These are phyloP conservation scores for Penicillium sp. DNA, from an alignment of 2,329 filamentous ascomycete genomes.

Conservation along the genomic window DNA sequence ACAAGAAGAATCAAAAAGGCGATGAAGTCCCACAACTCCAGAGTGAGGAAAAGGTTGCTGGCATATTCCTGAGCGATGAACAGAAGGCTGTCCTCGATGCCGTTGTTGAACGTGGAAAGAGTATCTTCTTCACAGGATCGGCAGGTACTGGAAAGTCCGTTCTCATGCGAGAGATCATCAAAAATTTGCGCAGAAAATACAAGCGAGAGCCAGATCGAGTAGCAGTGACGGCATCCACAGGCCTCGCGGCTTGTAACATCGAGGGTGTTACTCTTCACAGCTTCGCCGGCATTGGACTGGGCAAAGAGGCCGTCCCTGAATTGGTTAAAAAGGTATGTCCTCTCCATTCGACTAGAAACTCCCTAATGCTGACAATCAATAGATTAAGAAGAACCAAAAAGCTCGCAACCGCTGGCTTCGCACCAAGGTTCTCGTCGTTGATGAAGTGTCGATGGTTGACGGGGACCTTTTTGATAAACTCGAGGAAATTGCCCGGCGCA, in stretches of 20 bases:
- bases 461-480: slow-evolving; percentile 96
- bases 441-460: slow-evolving; percentile 98
- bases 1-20: slow-evolving; percentile 50
- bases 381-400: slow-evolving; percentile 80
- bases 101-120: slow-evolving; percentile 75
- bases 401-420: slow-evolving; percentile 84
- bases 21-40: slow-evolving; percentile 42
- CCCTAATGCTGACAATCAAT: slow-evolving; percentile 15
- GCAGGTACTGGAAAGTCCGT: slow-evolving; percentile 97
- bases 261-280: slow-evolving; percentile 94
- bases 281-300: slow-evolving; percentile 91
- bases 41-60: slow-evolving; percentile 43
- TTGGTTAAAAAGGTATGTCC: slow-evolving; percentile 70
- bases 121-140: slow-evolving; percentile 96
- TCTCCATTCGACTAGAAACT: not conserved
- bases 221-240: slow-evolving; percentile 92
- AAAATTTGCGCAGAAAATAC: slow-evolving; percentile 73
- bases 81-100: slow-evolving; percentile 80
- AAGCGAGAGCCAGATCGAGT: slow-evolving; percentile 75
- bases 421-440: slow-evolving; percentile 83
- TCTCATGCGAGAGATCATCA: slow-evolving; percentile 86
- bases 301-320: slow-evolving; percentile 78
- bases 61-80: slow-evolving; percentile 77
- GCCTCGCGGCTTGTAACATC: slow-evolving; percentile 93
- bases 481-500: slow-evolving; percentile 76